Conservation (phyloP, 2,329 filamentous ascomycete genomes). For the Calonectria multiphialidica region DNA sequence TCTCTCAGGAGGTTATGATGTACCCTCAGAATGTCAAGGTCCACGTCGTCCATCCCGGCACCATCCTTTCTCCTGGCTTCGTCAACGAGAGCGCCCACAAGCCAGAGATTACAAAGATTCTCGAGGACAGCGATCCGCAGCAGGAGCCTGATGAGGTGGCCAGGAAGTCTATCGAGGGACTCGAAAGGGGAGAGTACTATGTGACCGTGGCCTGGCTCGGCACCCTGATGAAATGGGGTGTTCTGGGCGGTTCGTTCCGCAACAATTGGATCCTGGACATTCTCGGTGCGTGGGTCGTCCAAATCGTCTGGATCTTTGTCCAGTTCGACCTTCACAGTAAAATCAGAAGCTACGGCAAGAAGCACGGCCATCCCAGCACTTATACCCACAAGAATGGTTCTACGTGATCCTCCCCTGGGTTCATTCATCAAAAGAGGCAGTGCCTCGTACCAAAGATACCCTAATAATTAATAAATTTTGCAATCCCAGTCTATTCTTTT, state of each 20-base stretch:
- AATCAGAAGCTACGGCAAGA: conserved; percentile 67
- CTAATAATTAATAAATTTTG: conserved; percentile 32
- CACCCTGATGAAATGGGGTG: conserved; percentile 74
- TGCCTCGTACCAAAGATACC: conserved; percentile 30
- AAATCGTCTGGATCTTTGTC: conserved; percentile 70
- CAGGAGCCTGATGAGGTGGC: conserved; percentile 87
- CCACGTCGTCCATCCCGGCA: conserved; percentile 86
- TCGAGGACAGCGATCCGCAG: conserved; percentile 86
- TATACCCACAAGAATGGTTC: conserved; percentile 50
- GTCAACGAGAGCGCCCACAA: conserved; percentile 83
- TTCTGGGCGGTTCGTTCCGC: conserved; percentile 66
- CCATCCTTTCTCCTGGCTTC: conserved; percentile 82
- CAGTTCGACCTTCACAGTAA: conserved; percentile 68
- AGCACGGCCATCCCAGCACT: conserved; percentile 69
- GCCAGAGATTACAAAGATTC: conserved; percentile 80
- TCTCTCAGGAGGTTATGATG: conserved; percentile 86
- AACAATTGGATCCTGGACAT: conserved; percentile 73
- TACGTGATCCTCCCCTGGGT: background rate
- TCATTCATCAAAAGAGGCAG: background rate
- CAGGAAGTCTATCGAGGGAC: conserved; percentile 72
- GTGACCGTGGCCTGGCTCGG: conserved; percentile 83
- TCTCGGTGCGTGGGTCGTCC: conserved; percentile 64
- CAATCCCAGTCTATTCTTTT: conserved; percentile 21
- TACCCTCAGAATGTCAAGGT: conserved; percentile 88
- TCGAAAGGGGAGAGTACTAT: conserved; percentile 86